These are phyloP conservation scores for Aspergillus indologenus DNA, from an alignment of 495 filamentous ascomycete genomes.

Conservation along the genomic window DNA sequence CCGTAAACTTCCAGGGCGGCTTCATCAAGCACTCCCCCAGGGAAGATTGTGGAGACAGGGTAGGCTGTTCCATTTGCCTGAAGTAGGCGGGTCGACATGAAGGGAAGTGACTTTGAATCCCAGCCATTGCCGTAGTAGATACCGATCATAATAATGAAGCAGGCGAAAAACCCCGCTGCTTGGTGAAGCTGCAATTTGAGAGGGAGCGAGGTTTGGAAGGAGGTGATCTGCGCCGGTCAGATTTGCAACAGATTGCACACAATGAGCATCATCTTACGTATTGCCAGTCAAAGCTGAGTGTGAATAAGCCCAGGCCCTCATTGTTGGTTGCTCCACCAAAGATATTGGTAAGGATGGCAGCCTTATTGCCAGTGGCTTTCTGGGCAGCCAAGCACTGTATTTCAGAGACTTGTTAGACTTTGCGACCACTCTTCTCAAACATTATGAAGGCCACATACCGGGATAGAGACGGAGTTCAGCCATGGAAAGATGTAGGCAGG, in stretches of 20 bases:
- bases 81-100: constrained; percentile 44
- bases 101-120: constrained; percentile 47
- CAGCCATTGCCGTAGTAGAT: constrained; percentile 52
- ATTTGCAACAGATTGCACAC: neutral
- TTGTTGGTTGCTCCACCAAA: constrained; percentile 57
- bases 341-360: constrained; percentile 34
- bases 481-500: constrained; percentile 54
- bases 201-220: constrained; percentile 33
- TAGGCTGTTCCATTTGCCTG: constrained; percentile 24
- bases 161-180: constrained; percentile 43
- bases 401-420: neutral
- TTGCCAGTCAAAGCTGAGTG: constrained; percentile 55
- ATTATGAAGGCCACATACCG: constrained; percentile 21
- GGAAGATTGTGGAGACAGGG: constrained; percentile 31
- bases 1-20: constrained; percentile 31
- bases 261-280: constrained; percentile 36
- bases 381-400: constrained; percentile 39
- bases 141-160: constrained; percentile 39
- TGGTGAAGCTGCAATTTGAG: constrained; percentile 36
- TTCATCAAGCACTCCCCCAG: constrained; percentile 34
- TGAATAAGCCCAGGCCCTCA: constrained; percentile 48
- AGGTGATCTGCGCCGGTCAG: constrained; percentile 30
- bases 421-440: neutral
- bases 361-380: constrained; percentile 28
- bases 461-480: constrained; percentile 53